Percentiles rank a stretch among this genome's conserved stretches.
phyloP scores from a whole-genome alignment of 306 rosid species.

The Cicer arietinum region DNA sequence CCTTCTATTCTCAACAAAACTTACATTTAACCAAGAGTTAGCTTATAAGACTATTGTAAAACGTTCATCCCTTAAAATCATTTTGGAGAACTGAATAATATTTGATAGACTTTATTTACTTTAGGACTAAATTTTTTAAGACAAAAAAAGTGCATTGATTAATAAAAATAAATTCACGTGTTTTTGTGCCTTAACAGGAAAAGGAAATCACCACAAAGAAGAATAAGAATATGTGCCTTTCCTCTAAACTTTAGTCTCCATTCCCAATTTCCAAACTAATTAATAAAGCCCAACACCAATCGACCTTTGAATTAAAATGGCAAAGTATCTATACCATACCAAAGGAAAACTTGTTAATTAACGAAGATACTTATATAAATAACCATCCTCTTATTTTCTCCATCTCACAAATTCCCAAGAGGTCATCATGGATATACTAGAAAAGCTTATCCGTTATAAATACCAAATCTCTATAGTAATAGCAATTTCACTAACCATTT shows the following conservation, averaged over 20 bases:
- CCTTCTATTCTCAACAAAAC: too few species aligned
- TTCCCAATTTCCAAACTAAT: conserved; percentile 27
- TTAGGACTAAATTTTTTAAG: too few species aligned
- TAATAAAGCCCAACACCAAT: conserved; percentile 37
- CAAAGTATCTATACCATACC: conserved; percentile 55
- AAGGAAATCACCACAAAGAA: conserved; percentile 43
- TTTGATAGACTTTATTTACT: too few species aligned
- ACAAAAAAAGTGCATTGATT: too few species aligned
- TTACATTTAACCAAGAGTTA: too few species aligned
- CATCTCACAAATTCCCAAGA: conserved; percentile 5
- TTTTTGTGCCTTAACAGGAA: conserved; percentile 36
- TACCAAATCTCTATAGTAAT: conserved; percentile 57
- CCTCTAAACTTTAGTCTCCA: conserved; percentile 48
- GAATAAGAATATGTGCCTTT: conserved; percentile 56
- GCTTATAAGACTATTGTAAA: too few species aligned
- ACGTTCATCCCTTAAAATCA: too few species aligned
- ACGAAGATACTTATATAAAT: conserved; percentile 17
- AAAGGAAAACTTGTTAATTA: conserved; percentile 22
- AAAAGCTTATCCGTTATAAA: conserved; percentile 66
- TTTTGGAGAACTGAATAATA: too few species aligned
- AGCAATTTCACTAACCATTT: conserved; percentile 51
- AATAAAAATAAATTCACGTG: not conserved
- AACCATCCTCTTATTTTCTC: conserved; percentile 12
- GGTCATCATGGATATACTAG: conserved; percentile 53
- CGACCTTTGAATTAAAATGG: conserved; percentile 50